Evolutionary conservation across 1,139 yeast species (phyloP), one percentile per base, ranked within the genome.

Genomic region (Nadsonia starkeyi-henricii): DNA sequence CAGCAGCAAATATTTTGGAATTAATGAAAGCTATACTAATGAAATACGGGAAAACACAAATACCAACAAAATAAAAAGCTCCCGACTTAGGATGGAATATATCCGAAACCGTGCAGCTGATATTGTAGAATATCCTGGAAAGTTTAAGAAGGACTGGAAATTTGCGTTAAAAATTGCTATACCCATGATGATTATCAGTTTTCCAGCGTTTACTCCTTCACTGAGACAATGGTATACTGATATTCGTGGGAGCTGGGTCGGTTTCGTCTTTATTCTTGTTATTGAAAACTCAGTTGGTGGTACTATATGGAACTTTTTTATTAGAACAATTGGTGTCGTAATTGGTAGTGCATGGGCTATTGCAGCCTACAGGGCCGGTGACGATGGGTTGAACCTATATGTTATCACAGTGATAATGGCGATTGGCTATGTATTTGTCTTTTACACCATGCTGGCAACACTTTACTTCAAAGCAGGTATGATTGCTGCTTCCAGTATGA

Each of bases 391-490:
- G 1, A 67, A 69, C 42, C 69, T 69, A 8, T 70, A 68, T 49
- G 61, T 73, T n/a, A 72, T 72, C 56, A 64, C 67, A 1, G 64
- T 72, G 3, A 60, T 73, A 20, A 63, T 73, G 9, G 63, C 62
- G 0, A 57, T 72, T 48, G 75, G 74, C 13, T 68, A 73, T 2
- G 57, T 66, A 8, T 71, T 74, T 1, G 75, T 75, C 0, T 72
- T 64, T 52, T 74, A 73, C 54, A 66, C 54, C 48, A 57, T 71
- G 50, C 48, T 73, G 39, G 72, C 69, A 1, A 65, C 75, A 0
- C 73, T 75, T 1, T 72, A 72, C 52, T 69, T 72, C 15, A 74
- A 72, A 52, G 76, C 77, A 1, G 77, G 75, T 0, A 68, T 73
- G 50, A 71, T 74, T 45, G 70, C 72, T 17, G 62, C 72, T 21